A percentile compares a stretch with the other conserved stretches of the same genome.
Conservation (phyloP, 2,329 filamentous ascomycete genomes). For the Cercospora citrullina region DNA sequence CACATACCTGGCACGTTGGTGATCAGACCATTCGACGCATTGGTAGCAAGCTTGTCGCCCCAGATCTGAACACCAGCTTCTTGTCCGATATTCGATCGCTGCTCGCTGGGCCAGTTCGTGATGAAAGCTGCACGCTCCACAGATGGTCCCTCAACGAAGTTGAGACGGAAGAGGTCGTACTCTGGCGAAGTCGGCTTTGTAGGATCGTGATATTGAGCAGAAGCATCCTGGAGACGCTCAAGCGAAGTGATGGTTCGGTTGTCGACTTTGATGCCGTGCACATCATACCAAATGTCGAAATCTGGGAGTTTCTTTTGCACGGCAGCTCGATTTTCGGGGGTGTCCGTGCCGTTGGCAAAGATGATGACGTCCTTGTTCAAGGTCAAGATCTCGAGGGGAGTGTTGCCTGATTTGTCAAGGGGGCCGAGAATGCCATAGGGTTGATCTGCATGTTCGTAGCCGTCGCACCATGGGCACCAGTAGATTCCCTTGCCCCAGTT, state of each 20-base stretch:
- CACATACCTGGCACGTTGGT: conserved; percentile 17
- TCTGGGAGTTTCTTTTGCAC: conserved; percentile 13
- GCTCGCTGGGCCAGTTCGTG: conserved; percentile 17
- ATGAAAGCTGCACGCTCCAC: conserved; percentile 15
- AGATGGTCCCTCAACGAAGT: conserved; percentile 12
- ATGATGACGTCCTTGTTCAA: conserved; percentile 19
- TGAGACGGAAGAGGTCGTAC: conserved; percentile 19
- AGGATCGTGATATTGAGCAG: conserved; percentile 7
- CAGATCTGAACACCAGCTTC: conserved; percentile 12
- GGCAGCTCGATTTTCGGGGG: conserved; percentile 12
- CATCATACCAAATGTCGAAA: conserved; percentile 12
- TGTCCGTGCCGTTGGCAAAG: conserved; percentile 19
- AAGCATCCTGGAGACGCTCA: conserved; percentile 14
- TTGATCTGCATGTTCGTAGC: conserved; percentile 24
- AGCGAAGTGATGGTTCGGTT: conserved; percentile 21
- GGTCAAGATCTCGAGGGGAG: conserved; percentile 16
- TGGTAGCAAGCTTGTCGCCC: conserved; percentile 3
- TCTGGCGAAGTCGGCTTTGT: conserved; percentile 12
- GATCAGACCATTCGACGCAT: conserved; percentile 11
- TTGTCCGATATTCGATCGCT: conserved; percentile 8
- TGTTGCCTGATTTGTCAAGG: conserved; percentile 9
- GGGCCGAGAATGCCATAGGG: conserved; percentile 18
- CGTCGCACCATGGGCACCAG: conserved; percentile 31
- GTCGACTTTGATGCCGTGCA: conserved; percentile 19
- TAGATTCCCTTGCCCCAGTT: conserved; percentile 30